Conservation (phyloP, 2,329 filamentous ascomycete species). For the Emydomyces testavorans region DNA sequence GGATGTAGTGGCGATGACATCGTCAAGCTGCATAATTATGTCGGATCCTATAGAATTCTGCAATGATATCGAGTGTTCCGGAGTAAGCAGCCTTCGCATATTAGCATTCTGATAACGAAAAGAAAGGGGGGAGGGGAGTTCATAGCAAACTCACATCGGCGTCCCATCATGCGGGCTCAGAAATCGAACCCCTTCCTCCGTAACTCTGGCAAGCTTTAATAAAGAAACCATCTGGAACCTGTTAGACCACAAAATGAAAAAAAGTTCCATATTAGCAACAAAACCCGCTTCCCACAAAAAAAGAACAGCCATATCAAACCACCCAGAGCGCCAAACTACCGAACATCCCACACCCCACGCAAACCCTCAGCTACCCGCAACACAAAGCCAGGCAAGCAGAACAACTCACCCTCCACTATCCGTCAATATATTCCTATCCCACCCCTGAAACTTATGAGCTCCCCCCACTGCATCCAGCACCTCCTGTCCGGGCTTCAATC, state of each 20-base stretch:
- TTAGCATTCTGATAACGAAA: background rate
- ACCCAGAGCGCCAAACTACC: background rate
- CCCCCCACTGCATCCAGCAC: slow-evolving; percentile 79
- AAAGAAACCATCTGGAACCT: slow-evolving; percentile 99
- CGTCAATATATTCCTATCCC: slow-evolving; percentile 90
- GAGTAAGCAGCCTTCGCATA: slow-evolving; percentile 60
- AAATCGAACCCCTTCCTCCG: slow-evolving; percentile 90
- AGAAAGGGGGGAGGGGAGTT: background rate
- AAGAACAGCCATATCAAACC: no score
- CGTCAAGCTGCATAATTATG: slow-evolving; percentile 99
- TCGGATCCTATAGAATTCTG: slow-evolving; percentile 97
- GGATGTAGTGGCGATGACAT: slow-evolving; percentile 92
- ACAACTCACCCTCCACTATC: slow-evolving; percentile 42
- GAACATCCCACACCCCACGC: slow-evolving; percentile 3
- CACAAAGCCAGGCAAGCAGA: no score
- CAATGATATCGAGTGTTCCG: slow-evolving; percentile 88
- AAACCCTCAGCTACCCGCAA: slow-evolving; percentile 12
- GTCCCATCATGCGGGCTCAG: slow-evolving; percentile 90
- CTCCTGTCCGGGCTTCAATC: slow-evolving; percentile 84
- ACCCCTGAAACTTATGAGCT: slow-evolving; percentile 87
- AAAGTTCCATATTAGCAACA: slow-evolving; percentile 6
- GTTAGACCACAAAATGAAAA: slow-evolving; percentile 13
- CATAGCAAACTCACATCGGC: slow-evolving; percentile 55
- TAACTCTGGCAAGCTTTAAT: slow-evolving; percentile 82
- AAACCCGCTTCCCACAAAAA: background rate